A percentile compares a stretch with the other conserved stretches of the same genome.
Evolutionary conservation across 1,284 basidiomycete species (phyloP).

Genomic region (Papiliotrema terrestris): DNA sequence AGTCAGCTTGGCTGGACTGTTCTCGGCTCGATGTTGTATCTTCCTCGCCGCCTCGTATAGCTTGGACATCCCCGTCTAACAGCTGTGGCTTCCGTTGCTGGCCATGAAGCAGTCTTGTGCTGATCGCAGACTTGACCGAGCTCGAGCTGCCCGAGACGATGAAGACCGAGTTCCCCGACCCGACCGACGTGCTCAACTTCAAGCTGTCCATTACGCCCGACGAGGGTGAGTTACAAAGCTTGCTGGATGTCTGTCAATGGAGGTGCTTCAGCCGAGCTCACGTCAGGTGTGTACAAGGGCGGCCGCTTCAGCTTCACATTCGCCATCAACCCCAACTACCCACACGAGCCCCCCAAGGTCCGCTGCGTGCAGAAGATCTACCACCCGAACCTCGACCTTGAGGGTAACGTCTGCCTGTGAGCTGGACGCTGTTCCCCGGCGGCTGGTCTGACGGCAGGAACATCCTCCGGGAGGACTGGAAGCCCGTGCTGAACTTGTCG

Average conservation of each 20-base stretch:
- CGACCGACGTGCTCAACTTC: constrained; percentile 91
- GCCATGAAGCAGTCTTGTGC: no score
- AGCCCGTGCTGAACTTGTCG: constrained; percentile 91
- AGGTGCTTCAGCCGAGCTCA: constrained; percentile 9
- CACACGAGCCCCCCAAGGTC: constrained; percentile 98
- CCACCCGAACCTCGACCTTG: constrained; percentile 96
- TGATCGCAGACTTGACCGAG: constrained; percentile 79
- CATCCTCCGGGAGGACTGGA: constrained; percentile 99
- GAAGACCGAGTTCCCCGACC: constrained; percentile 89
- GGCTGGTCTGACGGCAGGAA: constrained; percentile 52
- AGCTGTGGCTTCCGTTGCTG: no score
- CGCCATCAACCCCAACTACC: constrained; percentile 95
- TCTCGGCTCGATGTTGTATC: no score
- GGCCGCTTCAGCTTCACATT: constrained; percentile 92
- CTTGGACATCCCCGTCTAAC: no score
- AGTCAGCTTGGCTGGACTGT: constrained; percentile 21
- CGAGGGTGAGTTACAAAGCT: constrained; percentile 63
- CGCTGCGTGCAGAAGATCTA: constrained; percentile 99
- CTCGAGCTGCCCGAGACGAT: constrained; percentile 94
- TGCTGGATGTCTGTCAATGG: no score
- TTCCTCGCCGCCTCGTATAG: no score
- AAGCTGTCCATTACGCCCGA: constrained; percentile 92
- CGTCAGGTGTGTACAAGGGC: constrained; percentile 94
- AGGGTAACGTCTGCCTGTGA: constrained; percentile 86
- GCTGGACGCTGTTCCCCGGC: neutral